phyloP scores from a whole-genome alignment of 352 stramenopile genomes.

The Phytophthora multivora region DNA sequence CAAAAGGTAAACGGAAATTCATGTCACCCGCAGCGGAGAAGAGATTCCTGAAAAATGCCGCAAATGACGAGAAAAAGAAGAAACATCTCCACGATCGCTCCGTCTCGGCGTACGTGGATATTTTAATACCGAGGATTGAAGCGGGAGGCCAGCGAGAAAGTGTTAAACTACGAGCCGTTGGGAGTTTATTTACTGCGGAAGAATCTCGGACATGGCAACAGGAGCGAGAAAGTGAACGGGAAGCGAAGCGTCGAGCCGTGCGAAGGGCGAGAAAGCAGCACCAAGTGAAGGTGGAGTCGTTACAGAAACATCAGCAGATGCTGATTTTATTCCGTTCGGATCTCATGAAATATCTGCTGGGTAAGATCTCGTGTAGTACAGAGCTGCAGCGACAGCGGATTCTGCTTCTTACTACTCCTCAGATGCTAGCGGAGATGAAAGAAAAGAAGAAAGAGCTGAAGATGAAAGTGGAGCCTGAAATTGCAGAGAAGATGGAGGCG shows the following conservation, averaged over 20 bases:
- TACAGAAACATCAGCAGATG: conserved; percentile 51
- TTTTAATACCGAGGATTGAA: conserved; percentile 36
- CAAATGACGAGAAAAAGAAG: conserved; percentile 42
- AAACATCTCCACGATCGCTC: conserved; percentile 43
- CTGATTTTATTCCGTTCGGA: conserved; percentile 51
- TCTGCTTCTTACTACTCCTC: conserved; percentile 55
- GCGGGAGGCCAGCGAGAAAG: not conserved
- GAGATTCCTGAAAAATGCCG: conserved; percentile 50
- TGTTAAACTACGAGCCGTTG: conserved; percentile 33
- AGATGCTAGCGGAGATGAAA: conserved; percentile 51
- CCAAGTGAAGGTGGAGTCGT: conserved; percentile 41
- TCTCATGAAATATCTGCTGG: conserved; percentile 51
- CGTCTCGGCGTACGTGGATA: conserved; percentile 46
- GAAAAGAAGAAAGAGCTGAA: conserved; percentile 27
- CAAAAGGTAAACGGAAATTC: conserved; percentile 42
- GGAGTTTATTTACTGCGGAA: conserved; percentile 54
- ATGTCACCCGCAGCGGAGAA: conserved; percentile 55
- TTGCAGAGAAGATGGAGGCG: conserved; percentile 48
- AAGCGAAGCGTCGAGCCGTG: conserved; percentile 41
- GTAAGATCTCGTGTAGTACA: conserved; percentile 52
- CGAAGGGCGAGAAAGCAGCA: conserved; percentile 46
- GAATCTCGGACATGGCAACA: conserved; percentile 53
- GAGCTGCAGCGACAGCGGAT: conserved; percentile 66
- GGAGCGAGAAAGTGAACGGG: conserved; percentile 48
- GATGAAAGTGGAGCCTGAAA: conserved; percentile 50